These are phyloP conservation scores for Euclidium syriacum DNA, from an alignment of 345 rosid genomes.

Conservation along the genomic window DNA sequence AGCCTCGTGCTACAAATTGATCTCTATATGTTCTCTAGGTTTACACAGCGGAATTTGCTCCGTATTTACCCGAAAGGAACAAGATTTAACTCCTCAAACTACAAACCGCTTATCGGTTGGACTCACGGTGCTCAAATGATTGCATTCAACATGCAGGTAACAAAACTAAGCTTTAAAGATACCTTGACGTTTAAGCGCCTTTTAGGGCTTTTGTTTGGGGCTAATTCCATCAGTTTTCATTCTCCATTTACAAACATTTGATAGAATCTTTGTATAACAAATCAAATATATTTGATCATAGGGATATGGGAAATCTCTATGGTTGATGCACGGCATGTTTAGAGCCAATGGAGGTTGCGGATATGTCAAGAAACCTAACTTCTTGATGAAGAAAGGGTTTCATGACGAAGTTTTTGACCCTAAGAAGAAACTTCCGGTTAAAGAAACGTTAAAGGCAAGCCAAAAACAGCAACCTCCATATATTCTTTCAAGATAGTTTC, in stretches of 20 bases:
- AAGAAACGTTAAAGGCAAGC: slow-evolving; percentile 60
- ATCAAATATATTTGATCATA: slow-evolving; percentile 13
- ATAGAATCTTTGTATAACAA: background rate
- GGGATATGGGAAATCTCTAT: slow-evolving; percentile 80
- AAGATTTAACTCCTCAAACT: slow-evolving; percentile 83
- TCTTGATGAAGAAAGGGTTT: slow-evolving; percentile 46
- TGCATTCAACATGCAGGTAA: slow-evolving; percentile 88
- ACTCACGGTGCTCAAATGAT: slow-evolving; percentile 99
- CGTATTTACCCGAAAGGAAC: slow-evolving; percentile 90
- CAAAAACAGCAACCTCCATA: background rate
- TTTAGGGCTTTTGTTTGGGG: no score
- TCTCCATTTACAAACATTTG: background rate
- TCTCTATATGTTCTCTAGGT: slow-evolving; percentile 39
- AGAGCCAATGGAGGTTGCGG: slow-evolving; percentile 93
- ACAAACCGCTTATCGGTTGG: slow-evolving; percentile 84
- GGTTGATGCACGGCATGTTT: slow-evolving; percentile 96
- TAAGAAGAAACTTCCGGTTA: slow-evolving; percentile 36
- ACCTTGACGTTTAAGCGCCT: slow-evolving; percentile 8
- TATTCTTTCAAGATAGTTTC: background rate
- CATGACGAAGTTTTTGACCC: slow-evolving; percentile 56
- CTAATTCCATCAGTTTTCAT: no score
- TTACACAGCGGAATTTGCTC: slow-evolving; percentile 70
- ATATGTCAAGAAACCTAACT: slow-evolving; percentile 77
- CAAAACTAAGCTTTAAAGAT: background rate
- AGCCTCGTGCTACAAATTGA: background rate